Evolutionary conservation across 306 rosid species (phyloP).

Genomic region (Vicia villosa): DNA sequence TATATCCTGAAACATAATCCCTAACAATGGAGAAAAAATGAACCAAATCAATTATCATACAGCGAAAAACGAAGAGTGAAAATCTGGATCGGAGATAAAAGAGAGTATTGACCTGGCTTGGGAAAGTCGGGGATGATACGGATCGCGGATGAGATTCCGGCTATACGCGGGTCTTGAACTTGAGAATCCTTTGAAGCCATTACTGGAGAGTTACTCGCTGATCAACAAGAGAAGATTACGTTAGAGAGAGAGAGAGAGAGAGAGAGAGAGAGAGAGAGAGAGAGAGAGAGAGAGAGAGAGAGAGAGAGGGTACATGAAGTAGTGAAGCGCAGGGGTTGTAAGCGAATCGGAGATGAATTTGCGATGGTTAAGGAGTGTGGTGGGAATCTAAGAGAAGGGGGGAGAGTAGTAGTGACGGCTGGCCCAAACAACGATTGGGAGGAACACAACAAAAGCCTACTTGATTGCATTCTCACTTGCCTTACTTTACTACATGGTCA

Average conservation of each 20-base stretch:
- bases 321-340: conserved; percentile 38
- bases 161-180: conserved; percentile 69
- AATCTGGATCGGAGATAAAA: background rate
- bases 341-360: conserved; percentile 6
- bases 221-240: background rate
- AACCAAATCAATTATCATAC: background rate
- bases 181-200: conserved; percentile 64
- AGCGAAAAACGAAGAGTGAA: background rate
- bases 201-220: conserved; percentile 48
- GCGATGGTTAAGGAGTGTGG: conserved; percentile 25
- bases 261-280: background rate
- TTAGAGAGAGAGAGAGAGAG: too few relatives aligned
- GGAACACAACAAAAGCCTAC: conserved; percentile 4
- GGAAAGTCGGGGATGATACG: conserved; percentile 93
- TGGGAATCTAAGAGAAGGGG: conserved; percentile 33
- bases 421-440: conserved; percentile 40
- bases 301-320: conserved; percentile 31
- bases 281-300: background rate
- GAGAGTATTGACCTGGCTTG: conserved; percentile 66
- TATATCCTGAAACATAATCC: conserved; percentile 94
- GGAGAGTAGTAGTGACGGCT: conserved; percentile 21
- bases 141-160: conserved; percentile 70
- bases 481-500: background rate
- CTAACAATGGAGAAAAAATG: conserved; percentile 40
- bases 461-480: conserved; percentile 41